These are phyloP conservation scores for Erodium maritimum DNA, from an alignment of 345 rosid genomes.

Conservation along the genomic window DNA sequence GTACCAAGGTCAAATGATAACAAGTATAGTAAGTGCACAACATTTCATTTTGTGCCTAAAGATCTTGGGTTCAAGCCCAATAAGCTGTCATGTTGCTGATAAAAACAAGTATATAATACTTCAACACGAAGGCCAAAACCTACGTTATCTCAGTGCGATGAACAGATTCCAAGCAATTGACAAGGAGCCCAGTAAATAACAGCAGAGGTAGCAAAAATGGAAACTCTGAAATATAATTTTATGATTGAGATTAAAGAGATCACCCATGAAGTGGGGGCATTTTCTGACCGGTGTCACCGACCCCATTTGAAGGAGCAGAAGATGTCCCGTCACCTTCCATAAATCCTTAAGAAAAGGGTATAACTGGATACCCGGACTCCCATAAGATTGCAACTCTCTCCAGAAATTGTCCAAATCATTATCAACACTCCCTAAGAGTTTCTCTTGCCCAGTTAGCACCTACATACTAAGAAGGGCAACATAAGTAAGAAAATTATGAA, in stretches of 20 bases:
- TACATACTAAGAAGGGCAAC: not conserved
- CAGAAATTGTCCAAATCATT: slow-evolving; percentile 42
- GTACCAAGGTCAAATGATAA: too few species aligned
- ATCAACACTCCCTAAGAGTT: slow-evolving; percentile 18
- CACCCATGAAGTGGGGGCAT: slow-evolving; percentile 66
- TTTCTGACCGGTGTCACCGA: slow-evolving; percentile 31
- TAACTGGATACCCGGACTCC: slow-evolving; percentile 43
- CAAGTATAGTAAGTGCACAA: too few species aligned
- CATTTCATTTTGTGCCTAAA: too few species aligned
- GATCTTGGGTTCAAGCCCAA: too few species aligned
- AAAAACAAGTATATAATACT: too few species aligned
- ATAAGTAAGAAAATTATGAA: not conserved
- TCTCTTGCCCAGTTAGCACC: slow-evolving; percentile 15
- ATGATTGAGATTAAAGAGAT: not conserved
- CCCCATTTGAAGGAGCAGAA: slow-evolving; percentile 50
- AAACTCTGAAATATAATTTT: too few species aligned
- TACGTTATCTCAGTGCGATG: too few species aligned
- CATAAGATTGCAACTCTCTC: slow-evolving; percentile 31
- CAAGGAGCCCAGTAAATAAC: too few species aligned
- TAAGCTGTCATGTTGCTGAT: too few species aligned
- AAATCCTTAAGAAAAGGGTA: slow-evolving; percentile 25
- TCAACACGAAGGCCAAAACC: too few species aligned
- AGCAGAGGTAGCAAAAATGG: not conserved
- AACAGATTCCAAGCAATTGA: too few species aligned
- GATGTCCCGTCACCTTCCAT: slow-evolving; percentile 68